Conservation (phyloP, 805 yeast genomes). For the Scheffersomyces coipomensis region DNA sequence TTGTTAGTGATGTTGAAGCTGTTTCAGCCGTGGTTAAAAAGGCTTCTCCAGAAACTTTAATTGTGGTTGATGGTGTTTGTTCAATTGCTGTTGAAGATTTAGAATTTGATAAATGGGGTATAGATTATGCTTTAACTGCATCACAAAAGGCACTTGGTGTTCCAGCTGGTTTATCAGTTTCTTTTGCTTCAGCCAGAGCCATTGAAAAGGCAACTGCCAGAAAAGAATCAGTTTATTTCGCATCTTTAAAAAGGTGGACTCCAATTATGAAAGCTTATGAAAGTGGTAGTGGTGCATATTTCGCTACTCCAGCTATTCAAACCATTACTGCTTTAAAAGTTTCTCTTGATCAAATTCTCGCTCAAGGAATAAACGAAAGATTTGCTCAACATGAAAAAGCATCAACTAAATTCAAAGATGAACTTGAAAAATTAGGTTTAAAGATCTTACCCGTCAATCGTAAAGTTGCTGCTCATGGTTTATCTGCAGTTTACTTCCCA, state of each 20-base stretch:
- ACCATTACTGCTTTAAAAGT: constrained; percentile 76
- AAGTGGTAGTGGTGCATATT: constrained; percentile 74
- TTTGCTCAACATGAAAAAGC: constrained; percentile 60
- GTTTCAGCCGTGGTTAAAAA: constrained; percentile 61
- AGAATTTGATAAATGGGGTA: constrained; percentile 84
- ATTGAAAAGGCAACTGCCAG: constrained; percentile 54
- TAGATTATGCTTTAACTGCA: constrained; percentile 86
- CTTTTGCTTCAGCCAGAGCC: constrained; percentile 75
- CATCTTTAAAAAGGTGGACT: constrained; percentile 78
- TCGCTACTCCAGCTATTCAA: constrained; percentile 97
- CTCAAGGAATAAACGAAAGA: constrained; percentile 54
- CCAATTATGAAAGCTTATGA: constrained; percentile 89
- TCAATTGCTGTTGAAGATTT: constrained; percentile 87
- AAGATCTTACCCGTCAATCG: constrained; percentile 61
- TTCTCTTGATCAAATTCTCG: constrained; percentile 70
- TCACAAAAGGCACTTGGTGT: constrained; percentile 95
- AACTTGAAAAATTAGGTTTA: constrained; percentile 59
- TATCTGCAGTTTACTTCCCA: constrained; percentile 83
- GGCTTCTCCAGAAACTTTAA: constrained; percentile 74
- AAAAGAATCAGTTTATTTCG: constrained; percentile 54
- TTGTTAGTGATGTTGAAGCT: constrained; percentile 66
- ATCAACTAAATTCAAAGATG: constrained; percentile 64
- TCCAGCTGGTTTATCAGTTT: constrained; percentile 87
- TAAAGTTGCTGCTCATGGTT: constrained; percentile 77
- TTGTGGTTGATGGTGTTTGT: constrained; percentile 93